Percentiles rank a stretch among this genome's conserved stretches.
phyloP scores from a whole-genome alignment of 495 filamentous ascomycete genomes.

The Hypomontagnella submonticulosa region DNA sequence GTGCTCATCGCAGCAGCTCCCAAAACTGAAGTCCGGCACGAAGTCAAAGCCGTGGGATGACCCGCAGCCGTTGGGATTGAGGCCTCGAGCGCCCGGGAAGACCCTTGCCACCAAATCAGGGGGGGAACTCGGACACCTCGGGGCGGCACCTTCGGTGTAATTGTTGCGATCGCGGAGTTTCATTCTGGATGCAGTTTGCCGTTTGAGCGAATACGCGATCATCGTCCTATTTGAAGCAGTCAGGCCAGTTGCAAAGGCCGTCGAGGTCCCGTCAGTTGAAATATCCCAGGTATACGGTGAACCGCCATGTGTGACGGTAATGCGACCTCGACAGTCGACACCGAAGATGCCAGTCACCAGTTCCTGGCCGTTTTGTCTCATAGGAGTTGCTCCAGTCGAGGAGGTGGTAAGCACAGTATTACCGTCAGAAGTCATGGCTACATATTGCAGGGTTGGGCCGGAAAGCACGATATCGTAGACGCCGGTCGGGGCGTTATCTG shows the following conservation, averaged over 20 bases:
- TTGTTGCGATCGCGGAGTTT: not conserved
- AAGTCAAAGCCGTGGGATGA: not conserved
- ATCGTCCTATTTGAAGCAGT: not conserved
- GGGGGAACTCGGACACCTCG: not conserved
- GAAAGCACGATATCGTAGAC: slow-evolving; percentile 5
- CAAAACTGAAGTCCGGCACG: slow-evolving; percentile 29
- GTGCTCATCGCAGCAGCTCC: slow-evolving; percentile 28
- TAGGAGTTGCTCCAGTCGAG: slow-evolving; percentile 2
- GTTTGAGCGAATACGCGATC: slow-evolving; percentile 5
- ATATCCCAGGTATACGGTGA: slow-evolving; percentile 8
- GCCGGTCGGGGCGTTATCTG: not conserved
- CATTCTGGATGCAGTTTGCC: not conserved
- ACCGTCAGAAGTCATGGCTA: slow-evolving; percentile 6
- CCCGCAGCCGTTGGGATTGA: slow-evolving; percentile 16
- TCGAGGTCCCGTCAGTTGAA: not conserved
- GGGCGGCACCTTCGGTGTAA: slow-evolving; percentile 1
- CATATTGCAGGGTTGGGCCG: slow-evolving; percentile 1
- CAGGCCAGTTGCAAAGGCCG: not conserved
- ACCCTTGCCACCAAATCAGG: slow-evolving; percentile 4
- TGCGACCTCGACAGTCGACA: not conserved
- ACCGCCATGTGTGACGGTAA: slow-evolving; percentile 3
- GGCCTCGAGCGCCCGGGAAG: slow-evolving; percentile 4
- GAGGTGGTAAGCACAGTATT: slow-evolving; percentile 1
- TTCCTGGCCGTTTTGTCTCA: not conserved
- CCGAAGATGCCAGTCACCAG: slow-evolving; percentile 3